These are phyloP conservation scores for Echium plantagineum DNA, from an alignment of 257 asterid genomes.

Conservation along the genomic window DNA sequence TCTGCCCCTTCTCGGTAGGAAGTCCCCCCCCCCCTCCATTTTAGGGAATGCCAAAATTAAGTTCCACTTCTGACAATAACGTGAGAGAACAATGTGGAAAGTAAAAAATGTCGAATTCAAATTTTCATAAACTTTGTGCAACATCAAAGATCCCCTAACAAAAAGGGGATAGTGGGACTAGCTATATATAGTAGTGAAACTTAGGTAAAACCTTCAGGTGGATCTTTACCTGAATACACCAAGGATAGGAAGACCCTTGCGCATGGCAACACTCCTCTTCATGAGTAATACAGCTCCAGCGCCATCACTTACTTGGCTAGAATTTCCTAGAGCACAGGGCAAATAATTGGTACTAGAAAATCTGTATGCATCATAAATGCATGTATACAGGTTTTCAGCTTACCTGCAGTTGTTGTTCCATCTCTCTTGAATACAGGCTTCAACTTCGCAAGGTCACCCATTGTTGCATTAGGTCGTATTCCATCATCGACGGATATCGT, in stretches of 20 bases:
- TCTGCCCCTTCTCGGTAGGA: no score
- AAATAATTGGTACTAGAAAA: slow-evolving; percentile 6
- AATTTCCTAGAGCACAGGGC: slow-evolving; percentile 46
- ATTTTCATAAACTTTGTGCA: no score
- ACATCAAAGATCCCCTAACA: no score
- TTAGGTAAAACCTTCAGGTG: not conserved
- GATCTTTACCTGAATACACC: slow-evolving; percentile 78
- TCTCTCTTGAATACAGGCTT: slow-evolving; percentile 93
- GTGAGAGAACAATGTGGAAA: no score
- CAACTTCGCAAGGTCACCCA: slow-evolving; percentile 63
- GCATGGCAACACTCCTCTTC: slow-evolving; percentile 87
- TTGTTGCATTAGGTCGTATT: slow-evolving; percentile 61
- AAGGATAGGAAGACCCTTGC: slow-evolving; percentile 88
- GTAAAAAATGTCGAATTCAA: no score
- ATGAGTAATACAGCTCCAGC: slow-evolving; percentile 98
- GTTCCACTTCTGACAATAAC: no score
- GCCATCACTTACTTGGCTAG: slow-evolving; percentile 98
- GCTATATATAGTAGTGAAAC: not conserved
- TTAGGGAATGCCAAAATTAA: no score
- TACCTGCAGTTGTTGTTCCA: slow-evolving; percentile 99
- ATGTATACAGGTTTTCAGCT: slow-evolving; percentile 1
- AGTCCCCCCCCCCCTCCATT: no score
- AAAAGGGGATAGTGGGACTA: no score
- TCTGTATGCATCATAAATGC: slow-evolving; percentile 4
- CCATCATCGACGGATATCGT: slow-evolving; percentile 90